Evolutionary conservation across 129 eudicot species (phyloP).

Genomic region (Oenanthe sinensis): DNA sequence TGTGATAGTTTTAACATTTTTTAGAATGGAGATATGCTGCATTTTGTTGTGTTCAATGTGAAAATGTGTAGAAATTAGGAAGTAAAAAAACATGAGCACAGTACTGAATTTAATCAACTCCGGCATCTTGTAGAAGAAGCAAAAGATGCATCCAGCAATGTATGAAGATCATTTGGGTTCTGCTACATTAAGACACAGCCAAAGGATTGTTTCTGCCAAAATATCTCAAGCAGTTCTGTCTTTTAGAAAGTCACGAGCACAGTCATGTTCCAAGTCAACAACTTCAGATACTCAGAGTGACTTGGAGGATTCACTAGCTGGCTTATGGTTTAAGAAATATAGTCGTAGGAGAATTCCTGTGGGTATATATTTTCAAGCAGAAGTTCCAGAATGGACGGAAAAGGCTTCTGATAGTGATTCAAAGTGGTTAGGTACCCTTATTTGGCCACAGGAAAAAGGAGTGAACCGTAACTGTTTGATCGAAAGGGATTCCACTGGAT

Average conservation of each 20-base stretch:
- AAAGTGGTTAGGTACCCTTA: conserved; percentile 50
- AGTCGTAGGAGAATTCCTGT: conserved; percentile 34
- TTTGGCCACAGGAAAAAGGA: conserved; percentile 56
- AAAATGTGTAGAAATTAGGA: not conserved
- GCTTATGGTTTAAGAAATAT: conserved; percentile 16
- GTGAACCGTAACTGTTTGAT: conserved; percentile 28
- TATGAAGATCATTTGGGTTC: conserved; percentile 32
- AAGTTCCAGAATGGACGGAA: conserved; percentile 47
- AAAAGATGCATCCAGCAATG: conserved; percentile 77
- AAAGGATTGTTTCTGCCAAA: conserved; percentile 41
- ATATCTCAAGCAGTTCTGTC: conserved; percentile 21
- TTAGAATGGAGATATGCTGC: not conserved
- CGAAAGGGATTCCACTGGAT: conserved; percentile 64
- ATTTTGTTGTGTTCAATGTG: not conserved
- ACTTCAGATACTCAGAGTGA: conserved; percentile 31
- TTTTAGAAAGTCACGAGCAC: conserved; percentile 16
- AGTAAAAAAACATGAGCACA: too few species aligned
- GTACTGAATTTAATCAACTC: conserved; percentile 7
- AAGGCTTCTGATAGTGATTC: conserved; percentile 31
- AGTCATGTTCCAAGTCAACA: conserved; percentile 25
- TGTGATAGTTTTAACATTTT: not conserved
- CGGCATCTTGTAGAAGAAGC: conserved; percentile 37
- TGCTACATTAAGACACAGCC: conserved; percentile 49
- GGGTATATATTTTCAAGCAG: conserved; percentile 52
- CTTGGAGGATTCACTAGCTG: conserved; percentile 18